A percentile compares a stretch with the other conserved stretches of the same genome.
These are phyloP conservation scores for Cupressus sempervirens DNA, from an alignment of 75 land plant genomes.

Conservation along the genomic window DNA sequence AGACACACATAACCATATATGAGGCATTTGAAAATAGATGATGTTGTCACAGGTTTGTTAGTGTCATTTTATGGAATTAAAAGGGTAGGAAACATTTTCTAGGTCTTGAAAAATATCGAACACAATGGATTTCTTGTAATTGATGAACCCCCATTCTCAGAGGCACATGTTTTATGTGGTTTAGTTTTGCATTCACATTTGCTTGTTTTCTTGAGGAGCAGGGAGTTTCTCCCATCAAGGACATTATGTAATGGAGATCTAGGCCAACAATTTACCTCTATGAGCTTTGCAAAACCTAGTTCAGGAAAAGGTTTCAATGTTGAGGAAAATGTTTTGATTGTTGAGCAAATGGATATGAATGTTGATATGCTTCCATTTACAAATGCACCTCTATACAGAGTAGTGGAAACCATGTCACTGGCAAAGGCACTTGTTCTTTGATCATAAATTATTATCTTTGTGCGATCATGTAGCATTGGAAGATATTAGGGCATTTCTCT, in stretches of 20 bases:
- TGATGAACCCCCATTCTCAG: constrained; percentile 52
- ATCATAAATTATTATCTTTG: neutral
- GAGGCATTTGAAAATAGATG: constrained; percentile 75
- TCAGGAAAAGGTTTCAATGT: constrained; percentile 59
- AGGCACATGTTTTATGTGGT: constrained; percentile 61
- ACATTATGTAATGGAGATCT: neutral
- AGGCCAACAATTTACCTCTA: constrained; percentile 26
- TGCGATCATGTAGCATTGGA: neutral
- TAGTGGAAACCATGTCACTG: constrained; percentile 92
- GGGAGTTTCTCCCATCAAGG: constrained; percentile 33
- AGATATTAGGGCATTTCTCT: neutral
- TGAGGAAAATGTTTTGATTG: constrained; percentile 49
- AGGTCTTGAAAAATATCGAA: constrained; percentile 49
- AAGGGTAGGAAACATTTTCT: constrained; percentile 62
- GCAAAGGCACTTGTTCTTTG: constrained; percentile 83
- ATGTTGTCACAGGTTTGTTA: constrained; percentile 67
- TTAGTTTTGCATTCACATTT: constrained; percentile 78
- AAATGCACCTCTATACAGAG: constrained; percentile 89
- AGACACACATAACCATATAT: constrained; percentile 83
- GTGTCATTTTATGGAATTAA: constrained; percentile 63
- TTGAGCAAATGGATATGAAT: constrained; percentile 83
- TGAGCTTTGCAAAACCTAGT: constrained; percentile 81
- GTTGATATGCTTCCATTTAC: constrained; percentile 80
- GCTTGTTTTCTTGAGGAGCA: constrained; percentile 61
- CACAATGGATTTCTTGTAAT: constrained; percentile 94